Conservation (phyloP, 139 green algal species). For the Edaphochlamys debaryana region DNA sequence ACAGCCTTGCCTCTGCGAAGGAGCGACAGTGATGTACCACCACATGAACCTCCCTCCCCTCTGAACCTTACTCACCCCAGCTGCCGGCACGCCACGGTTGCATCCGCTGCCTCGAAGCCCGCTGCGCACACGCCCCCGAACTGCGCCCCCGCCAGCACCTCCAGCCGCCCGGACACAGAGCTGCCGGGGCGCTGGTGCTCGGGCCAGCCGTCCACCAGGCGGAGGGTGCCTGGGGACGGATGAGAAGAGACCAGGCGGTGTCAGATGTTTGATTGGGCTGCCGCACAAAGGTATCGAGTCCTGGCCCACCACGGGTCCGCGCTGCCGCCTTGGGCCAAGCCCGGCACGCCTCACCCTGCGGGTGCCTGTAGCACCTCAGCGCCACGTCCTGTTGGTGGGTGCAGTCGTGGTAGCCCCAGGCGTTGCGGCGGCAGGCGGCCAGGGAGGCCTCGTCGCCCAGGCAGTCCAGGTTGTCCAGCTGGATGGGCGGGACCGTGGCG, state of each 20-base stretch:
- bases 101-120: background rate
- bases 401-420: conserved; percentile 45
- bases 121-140: background rate
- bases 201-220: background rate
- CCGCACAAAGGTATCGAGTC: too few species aligned
- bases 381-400: conserved; percentile 15
- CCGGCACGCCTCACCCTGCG: conserved; percentile 9
- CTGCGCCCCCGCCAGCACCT: background rate
- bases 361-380: conserved; percentile 13
- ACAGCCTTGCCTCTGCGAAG: too few species aligned
- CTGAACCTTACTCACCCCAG: background rate
- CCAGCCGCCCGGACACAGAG: background rate
- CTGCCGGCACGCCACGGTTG: background rate
- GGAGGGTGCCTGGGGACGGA: background rate
- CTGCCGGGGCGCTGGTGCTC: background rate
- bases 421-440: conserved; percentile 32
- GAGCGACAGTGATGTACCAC: background rate
- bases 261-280: too few species aligned
- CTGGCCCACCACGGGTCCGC: too few species aligned
- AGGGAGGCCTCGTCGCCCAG: conserved; percentile 13
- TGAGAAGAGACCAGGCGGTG: background rate
- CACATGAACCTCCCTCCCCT: too few species aligned
- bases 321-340: too few species aligned
- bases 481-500: background rate
- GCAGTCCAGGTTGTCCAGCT: conserved; percentile 34